A percentile compares a stretch with the other conserved stretches of the same genome.
Conservation (phyloP, 2,329 filamentous ascomycete genomes). For the Esteya vermicola region DNA sequence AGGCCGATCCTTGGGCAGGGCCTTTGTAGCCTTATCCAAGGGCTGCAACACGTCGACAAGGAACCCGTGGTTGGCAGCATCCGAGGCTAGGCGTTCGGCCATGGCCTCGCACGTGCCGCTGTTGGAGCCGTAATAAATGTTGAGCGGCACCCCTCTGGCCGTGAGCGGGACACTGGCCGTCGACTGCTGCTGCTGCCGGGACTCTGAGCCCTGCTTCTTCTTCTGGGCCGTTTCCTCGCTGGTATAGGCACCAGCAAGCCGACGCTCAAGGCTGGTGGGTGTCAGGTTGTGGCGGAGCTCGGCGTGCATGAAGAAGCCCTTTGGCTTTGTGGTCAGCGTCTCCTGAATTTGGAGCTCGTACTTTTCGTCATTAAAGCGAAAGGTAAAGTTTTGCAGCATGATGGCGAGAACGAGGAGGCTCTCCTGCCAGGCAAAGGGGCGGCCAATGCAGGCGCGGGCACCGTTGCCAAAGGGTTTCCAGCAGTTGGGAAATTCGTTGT, state of each 20-base stretch:
- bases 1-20: conserved; percentile 44
- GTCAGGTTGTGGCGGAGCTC: conserved; percentile 45
- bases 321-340: conserved; percentile 48
- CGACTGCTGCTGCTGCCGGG: conserved; percentile 22
- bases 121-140: conserved; percentile 58
- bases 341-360: conserved; percentile 42
- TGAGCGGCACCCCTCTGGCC: conserved; percentile 30
- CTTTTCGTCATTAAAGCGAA: conserved; percentile 44
- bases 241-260: conserved; percentile 28
- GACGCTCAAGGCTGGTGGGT: conserved; percentile 30
- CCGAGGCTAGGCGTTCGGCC: conserved; percentile 44
- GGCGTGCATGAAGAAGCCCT: conserved; percentile 48
- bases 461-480: conserved; percentile 56
- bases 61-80: conserved; percentile 17
- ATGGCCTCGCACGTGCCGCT: conserved; percentile 47
- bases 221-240: conserved; percentile 23
- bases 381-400: conserved; percentile 58
- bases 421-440: conserved; percentile 65
- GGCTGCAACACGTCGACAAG: conserved; percentile 30
- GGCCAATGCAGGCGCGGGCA: conserved; percentile 52
- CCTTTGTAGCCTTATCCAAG: conserved; percentile 56
- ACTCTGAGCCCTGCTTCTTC: too few relatives aligned
- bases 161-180: neutral
- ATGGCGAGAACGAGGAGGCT: conserved; percentile 45
- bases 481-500: conserved; percentile 44